phyloP scores from a whole-genome alignment of 208 protist species.

The Trypanosoma cruzi region DNA sequence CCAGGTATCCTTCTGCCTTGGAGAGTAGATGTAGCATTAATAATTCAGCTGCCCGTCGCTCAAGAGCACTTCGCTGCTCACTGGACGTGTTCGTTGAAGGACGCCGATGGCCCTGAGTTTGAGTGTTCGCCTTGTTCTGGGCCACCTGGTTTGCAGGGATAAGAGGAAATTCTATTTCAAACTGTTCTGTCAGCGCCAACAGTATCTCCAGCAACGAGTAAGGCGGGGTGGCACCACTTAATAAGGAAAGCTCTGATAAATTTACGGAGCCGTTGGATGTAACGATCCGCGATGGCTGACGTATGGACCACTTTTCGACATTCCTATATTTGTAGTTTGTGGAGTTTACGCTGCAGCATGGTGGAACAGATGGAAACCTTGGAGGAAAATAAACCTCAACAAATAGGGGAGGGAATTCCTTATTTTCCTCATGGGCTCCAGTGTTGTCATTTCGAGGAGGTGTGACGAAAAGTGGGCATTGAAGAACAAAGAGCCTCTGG shows the following conservation, averaged over 20 bases:
- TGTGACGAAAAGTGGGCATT: slow-evolving; percentile 20
- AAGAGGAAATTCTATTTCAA: slow-evolving; percentile 71
- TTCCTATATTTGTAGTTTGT: neutral
- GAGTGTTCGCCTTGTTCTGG: neutral
- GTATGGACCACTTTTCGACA: slow-evolving; percentile 14
- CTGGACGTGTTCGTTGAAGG: slow-evolving; percentile 6
- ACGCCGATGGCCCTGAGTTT: neutral
- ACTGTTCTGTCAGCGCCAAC: slow-evolving; percentile 68
- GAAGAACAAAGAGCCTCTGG: slow-evolving; percentile 12
- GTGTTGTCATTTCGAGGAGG: neutral
- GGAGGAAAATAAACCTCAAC: slow-evolving; percentile 24
- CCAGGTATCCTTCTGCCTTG: slow-evolving; percentile 66
- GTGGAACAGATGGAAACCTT: slow-evolving; percentile 25
- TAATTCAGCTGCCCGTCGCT: slow-evolving; percentile 67
- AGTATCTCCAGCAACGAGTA: slow-evolving; percentile 70
- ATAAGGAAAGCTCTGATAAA: slow-evolving; percentile 50
- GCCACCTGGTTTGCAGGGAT: slow-evolving; percentile 8
- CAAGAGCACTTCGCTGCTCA: slow-evolving; percentile 26
- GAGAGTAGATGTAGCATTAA: slow-evolving; percentile 73
- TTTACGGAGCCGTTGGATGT: slow-evolving; percentile 45
- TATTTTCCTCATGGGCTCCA: neutral
- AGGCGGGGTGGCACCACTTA: slow-evolving; percentile 50
- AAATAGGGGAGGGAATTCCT: neutral
- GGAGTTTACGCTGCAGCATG: neutral
- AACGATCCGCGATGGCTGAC: slow-evolving; percentile 54